Evolutionary conservation across 2,329 filamentous ascomycete species (phyloP), one percentile per base, ranked within the genome.

Genomic region (Fusarium nanum): DNA sequence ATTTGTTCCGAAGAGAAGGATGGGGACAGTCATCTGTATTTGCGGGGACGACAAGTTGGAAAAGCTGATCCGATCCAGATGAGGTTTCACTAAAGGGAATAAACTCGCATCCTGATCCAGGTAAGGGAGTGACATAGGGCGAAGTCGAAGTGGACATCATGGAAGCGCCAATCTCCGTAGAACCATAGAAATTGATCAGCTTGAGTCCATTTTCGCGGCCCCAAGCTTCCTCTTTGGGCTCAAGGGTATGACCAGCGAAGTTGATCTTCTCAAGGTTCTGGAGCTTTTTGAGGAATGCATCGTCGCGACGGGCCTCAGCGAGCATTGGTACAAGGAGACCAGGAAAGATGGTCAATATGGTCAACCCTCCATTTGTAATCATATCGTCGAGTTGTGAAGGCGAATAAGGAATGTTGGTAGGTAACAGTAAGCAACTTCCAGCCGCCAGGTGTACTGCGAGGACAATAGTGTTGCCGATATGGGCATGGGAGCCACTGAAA

Each of bases 381-480:
- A 64, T 64, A 5, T 34, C 49, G 11, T 58, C 37, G 1, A 64
- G n/a, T 13, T 64, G 60, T 2, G n/a, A 41, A 6, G 25, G 28
- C 1, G 30, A 16, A n/a, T 64, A 64, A 0, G 60, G 61, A n/a
- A 64, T 23, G 1, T 22, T 49, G 0, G 6, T 64, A 1, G 61
- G 61, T 1, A 14, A 4, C 6, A 64, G 49, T 2, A 64, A 11
- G 6, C 60, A 64, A 2, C 60, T 52, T 2, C 16, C 60, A 3
- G 25, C 27, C 0, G 61, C 50, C 8, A 64, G 22, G 1, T 11
- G 13, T 20, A 20, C 25, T 7, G 25, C 7, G 4, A 64, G 45
- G 11, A 34, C 46, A 13, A 64, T 64, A 4, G 61, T 64, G 13
- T 64, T 64, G 4, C 61, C 61, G 1, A 64, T 2, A 11, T 64